Percentiles rank a stretch among this genome's conserved stretches.
Conservation (phyloP, 1,284 basidiomycete species). For the Retiboletus flavoniger region DNA sequence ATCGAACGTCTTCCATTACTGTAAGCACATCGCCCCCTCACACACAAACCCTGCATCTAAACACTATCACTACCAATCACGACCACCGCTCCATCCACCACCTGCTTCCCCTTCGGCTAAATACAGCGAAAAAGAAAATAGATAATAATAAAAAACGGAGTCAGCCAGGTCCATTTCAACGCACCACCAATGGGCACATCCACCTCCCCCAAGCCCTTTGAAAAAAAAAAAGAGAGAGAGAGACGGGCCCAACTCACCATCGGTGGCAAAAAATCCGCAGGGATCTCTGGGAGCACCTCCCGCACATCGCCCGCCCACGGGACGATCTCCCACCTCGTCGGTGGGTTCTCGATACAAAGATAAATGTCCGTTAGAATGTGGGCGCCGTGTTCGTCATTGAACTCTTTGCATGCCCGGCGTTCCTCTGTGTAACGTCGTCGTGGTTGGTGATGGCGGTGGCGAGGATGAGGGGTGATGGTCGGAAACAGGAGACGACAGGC, state of each 20-base stretch:
- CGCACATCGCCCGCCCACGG: slow-evolving; percentile 51
- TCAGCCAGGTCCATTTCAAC: background rate
- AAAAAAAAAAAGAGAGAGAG: no score
- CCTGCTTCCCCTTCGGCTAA: slow-evolving; percentile 25
- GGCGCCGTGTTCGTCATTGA: slow-evolving; percentile 66
- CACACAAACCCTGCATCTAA: slow-evolving; percentile 3
- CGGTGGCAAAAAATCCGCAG: slow-evolving; percentile 54
- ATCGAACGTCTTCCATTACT: no score
- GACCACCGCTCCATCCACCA: slow-evolving; percentile 10
- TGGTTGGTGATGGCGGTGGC: background rate
- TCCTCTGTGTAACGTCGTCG: slow-evolving; percentile 52
- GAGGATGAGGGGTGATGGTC: background rate
- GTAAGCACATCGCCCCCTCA: background rate
- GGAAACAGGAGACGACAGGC: background rate
- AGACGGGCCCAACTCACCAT: slow-evolving; percentile 40
- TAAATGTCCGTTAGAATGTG: slow-evolving; percentile 77
- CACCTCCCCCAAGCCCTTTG: background rate
- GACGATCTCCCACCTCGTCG: slow-evolving; percentile 65
- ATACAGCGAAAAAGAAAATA: background rate
- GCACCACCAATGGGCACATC: background rate
- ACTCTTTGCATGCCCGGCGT: slow-evolving; percentile 56
- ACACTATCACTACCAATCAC: slow-evolving; percentile 24
- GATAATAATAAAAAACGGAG: no score
- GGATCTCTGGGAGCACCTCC: slow-evolving; percentile 60
- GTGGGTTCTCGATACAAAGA: slow-evolving; percentile 66